These are phyloP conservation scores for Ordospora pajunii DNA, from an alignment of 371 early-diverging fungal genomes.

Conservation along the genomic window DNA sequence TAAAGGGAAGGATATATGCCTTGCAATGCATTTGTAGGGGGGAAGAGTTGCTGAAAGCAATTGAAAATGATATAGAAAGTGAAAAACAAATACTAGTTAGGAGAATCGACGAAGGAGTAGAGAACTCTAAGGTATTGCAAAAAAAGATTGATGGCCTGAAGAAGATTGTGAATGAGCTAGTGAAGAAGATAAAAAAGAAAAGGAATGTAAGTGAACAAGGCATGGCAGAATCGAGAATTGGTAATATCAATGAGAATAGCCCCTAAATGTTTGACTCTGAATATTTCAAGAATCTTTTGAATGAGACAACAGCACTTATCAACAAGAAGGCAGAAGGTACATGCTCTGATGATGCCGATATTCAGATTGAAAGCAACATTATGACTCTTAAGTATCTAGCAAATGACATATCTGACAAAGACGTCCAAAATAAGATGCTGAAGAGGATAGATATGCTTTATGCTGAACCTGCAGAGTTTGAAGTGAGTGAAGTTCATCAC, in stretches of 20 bases:
- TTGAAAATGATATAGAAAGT: background rate
- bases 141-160: background rate
- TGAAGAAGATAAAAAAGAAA: background rate
- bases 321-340: background rate
- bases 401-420: slow-evolving; percentile 20
- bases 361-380: slow-evolving; percentile 25
- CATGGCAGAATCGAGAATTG: background rate
- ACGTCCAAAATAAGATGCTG: background rate
- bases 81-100: background rate
- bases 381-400: slow-evolving; percentile 4
- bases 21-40: background rate
- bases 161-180: slow-evolving; percentile 1
- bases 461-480: background rate
- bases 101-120: background rate
- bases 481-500: background rate
- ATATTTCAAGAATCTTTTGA: slow-evolving; percentile 26
- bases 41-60: background rate
- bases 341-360: slow-evolving; percentile 9
- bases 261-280: slow-evolving; percentile 29
- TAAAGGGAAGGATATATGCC: background rate
- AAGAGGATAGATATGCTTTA: slow-evolving; percentile 21
- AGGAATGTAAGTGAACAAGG: background rate
- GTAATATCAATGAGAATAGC: background rate
- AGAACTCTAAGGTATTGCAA: background rate
- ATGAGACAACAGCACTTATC: slow-evolving; percentile 17